Conservation (phyloP, 768 basidiomycete species). For the Mrakia hoshinonis region DNA sequence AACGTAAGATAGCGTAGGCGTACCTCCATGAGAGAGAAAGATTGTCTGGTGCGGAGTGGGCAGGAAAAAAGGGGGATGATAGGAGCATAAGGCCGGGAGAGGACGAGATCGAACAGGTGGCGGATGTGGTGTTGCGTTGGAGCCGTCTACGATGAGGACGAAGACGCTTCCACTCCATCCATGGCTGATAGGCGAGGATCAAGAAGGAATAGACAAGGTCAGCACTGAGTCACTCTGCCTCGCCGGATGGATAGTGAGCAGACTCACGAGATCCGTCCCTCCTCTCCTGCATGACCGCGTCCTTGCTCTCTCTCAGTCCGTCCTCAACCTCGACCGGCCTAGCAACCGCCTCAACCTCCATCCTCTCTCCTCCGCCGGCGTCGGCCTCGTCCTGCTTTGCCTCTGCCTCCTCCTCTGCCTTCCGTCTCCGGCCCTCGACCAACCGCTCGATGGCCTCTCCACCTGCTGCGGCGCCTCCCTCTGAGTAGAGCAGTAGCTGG, state of each 20-base stretch:
- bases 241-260: background rate
- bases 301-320: background rate
- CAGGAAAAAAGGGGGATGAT: no score
- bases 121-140: background rate
- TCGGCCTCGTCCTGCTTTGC: background rate
- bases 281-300: background rate
- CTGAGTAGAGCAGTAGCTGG: slow-evolving; percentile 59
- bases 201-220: background rate
- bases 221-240: background rate
- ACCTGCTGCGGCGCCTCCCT: background rate
- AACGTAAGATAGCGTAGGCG: no score
- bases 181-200: background rate
- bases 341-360: background rate
- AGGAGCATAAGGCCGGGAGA: no score
- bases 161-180: background rate
- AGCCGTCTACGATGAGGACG: background rate
- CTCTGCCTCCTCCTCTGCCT: background rate
- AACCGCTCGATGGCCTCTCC: slow-evolving; percentile 6
- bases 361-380: background rate
- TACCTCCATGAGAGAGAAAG: no score
- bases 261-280: slow-evolving; percentile 5
- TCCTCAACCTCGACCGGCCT: background rate
- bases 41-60: no score
- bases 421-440: slow-evolving; percentile 1
- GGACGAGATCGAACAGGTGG: no score